These are phyloP conservation scores for Neonothopanus nambi DNA, from an alignment of 1,284 basidiomycete genomes.

Conservation along the genomic window DNA sequence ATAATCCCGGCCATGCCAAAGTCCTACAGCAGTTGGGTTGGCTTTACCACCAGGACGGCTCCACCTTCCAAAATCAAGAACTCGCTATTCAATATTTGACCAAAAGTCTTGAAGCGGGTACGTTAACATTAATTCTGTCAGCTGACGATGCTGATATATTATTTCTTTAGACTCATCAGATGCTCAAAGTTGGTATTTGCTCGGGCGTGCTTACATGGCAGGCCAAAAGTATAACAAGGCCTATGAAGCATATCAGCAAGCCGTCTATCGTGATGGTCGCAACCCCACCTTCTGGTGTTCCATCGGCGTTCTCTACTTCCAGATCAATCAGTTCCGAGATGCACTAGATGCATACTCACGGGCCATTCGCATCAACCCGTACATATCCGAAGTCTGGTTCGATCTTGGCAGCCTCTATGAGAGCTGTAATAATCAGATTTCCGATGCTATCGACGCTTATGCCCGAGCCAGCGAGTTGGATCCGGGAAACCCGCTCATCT, in stretches of 20 bases:
- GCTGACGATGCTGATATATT: conserved; percentile 6
- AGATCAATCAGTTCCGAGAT: conserved; percentile 99
- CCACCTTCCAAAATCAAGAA: conserved; percentile 94
- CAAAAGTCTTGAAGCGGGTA: conserved; percentile 91
- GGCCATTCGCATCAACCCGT: conserved; percentile 97
- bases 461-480: conserved; percentile 90
- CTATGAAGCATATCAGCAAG: conserved; percentile 99
- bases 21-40: conserved; percentile 98
- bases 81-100: conserved; percentile 92
- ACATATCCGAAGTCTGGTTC: conserved; percentile 99
- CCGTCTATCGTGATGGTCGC: conserved; percentile 96
- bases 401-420: conserved; percentile 97
- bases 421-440: conserved; percentile 98
- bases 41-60: conserved; percentile 94
- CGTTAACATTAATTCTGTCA: conserved; percentile 28
- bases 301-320: conserved; percentile 98
- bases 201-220: conserved; percentile 98
- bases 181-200: conserved; percentile 97
- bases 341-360: conserved; percentile 98
- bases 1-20: conserved; percentile 95
- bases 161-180: conserved; percentile 78
- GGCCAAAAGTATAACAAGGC: conserved; percentile 99
- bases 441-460: conserved; percentile 98
- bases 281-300: conserved; percentile 99
- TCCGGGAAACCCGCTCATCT: conserved; percentile 77